Evolutionary conservation across 1,139 yeast species (phyloP), one percentile per base, ranked within the genome.

Genomic region (Debaryomyces coudertii): DNA sequence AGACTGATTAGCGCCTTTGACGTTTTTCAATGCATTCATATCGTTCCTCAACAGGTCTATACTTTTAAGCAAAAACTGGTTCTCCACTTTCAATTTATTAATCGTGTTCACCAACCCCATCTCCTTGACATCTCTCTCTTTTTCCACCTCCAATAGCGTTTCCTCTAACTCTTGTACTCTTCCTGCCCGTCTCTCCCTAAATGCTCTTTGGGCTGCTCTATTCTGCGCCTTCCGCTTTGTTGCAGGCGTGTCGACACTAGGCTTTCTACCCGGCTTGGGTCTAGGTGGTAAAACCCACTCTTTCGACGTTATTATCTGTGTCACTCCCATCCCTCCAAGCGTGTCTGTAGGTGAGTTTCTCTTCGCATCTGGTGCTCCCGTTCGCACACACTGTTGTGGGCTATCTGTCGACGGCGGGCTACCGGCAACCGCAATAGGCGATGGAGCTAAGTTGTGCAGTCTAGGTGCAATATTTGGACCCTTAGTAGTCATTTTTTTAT

Each of bases 131-230:
- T 80, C 84, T 40, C 79, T 73, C 48, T 85, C 92, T 55, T 82
- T 79, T 56, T 84, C 88, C 34, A 87, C 78, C 53, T 82, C 86
- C 60, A 80, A 69, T 65, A 77, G 58, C 60, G 74, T 67, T 47
- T 65, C 66, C 57, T 76, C 77, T 45, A 73, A 56, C 53, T 73
- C 78, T 55, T 77, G 80, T 23, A 78, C 80, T 48, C 82, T 56
- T 7, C 81, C 83, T 15, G 95, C 96, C 56, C 95, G 66, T 55
- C 95, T 70, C 64, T 89, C 90, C 51, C 96, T 68, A 67, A 90
- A 92, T 0, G 97, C 97, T 46, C 98, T 68, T 68, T 90, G 98
- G 2, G 98, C 98, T 22, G 96, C 97, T 49, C 98, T 75, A 62
- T 92, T 92, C 67, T 92, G 97, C 0, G 96, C 96, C 66, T 90